A percentile compares a stretch with the other conserved stretches of the same genome.
These are phyloP conservation scores for Psilocybe tampanensis DNA, from an alignment of 768 basidiomycete genomes.

Conservation along the genomic window DNA sequence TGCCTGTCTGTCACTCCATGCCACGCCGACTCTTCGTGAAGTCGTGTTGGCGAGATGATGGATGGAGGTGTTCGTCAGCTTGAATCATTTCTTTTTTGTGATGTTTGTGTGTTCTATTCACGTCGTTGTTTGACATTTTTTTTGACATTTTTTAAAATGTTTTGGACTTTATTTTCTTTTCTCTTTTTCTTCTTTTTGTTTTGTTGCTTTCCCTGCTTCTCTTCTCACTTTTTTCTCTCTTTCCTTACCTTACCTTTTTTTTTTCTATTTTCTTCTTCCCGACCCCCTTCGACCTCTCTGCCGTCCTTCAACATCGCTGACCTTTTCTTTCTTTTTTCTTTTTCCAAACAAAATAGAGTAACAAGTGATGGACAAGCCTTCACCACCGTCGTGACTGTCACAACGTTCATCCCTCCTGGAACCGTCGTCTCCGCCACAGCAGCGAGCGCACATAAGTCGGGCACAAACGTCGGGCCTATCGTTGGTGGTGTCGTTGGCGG, in stretches of 20 bases:
- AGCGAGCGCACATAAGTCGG: not conserved
- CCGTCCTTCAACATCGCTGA: not conserved
- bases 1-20: no score
- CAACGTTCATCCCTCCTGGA: conserved; percentile 18
- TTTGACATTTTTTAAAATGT: no score
- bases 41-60: not conserved
- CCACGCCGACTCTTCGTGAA: not conserved
- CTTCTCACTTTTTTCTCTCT: not conserved
- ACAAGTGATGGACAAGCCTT: conserved; percentile 21
- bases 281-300: no score
- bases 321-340: not conserved
- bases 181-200: not conserved
- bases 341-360: conserved; percentile 13
- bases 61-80: no score
- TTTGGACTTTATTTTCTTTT: no score
- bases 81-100: no score
- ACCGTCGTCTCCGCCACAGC: conserved; percentile 13
- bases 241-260: not conserved
- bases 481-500: conserved; percentile 30
- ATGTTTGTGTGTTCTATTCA: no score
- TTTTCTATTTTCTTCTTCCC: conserved; percentile 1
- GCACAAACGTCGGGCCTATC: conserved; percentile 22
- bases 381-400: conserved; percentile 18
- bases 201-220: not conserved
- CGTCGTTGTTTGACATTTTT: no score